Evolutionary conservation across 768 basidiomycete species (phyloP).

Genomic region (Amanita rubescens): DNA sequence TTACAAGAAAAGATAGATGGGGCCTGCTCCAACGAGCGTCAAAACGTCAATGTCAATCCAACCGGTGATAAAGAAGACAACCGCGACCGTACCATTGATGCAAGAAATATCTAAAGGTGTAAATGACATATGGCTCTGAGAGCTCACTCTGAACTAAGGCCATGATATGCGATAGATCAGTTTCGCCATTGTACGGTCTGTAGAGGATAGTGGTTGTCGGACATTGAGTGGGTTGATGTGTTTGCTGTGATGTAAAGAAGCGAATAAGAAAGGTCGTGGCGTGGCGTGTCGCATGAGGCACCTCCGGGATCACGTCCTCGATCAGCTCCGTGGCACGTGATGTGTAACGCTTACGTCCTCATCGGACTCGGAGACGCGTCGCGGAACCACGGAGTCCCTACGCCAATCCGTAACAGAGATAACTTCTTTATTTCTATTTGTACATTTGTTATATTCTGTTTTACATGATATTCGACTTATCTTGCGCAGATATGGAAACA

Average conservation of each 20-base stretch:
- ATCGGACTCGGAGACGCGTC: too few relatives aligned
- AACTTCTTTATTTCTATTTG: neutral
- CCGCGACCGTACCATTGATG: conserved; percentile 73
- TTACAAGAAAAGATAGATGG: conserved; percentile 76
- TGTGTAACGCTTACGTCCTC: too few relatives aligned
- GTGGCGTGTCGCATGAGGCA: too few relatives aligned
- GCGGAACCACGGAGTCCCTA: too few relatives aligned
- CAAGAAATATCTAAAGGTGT: conserved; percentile 95
- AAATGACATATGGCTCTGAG: conserved; percentile 93
- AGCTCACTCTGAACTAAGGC: conserved; percentile 84
- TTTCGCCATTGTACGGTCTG: conserved; percentile 68
- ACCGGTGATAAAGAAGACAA: neutral
- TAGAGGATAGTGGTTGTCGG: conserved; percentile 47
- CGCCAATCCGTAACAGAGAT: too few relatives aligned
- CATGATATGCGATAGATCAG: conserved; percentile 80
- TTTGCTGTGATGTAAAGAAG: conserved; percentile 3
- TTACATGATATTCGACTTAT: neutral
- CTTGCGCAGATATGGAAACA: neutral
- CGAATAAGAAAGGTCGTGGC: too few relatives aligned
- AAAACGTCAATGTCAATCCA: conserved; percentile 24
- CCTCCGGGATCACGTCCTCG: too few relatives aligned
- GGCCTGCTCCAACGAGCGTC: conserved; percentile 49
- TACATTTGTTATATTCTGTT: neutral
- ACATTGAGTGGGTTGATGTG: conserved; percentile 15
- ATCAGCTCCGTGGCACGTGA: too few relatives aligned